A percentile compares a stretch with the other conserved stretches of the same genome.
Evolutionary conservation across 768 basidiomycete genomes (phyloP).

Genomic region (Sarcodon sp.): DNA sequence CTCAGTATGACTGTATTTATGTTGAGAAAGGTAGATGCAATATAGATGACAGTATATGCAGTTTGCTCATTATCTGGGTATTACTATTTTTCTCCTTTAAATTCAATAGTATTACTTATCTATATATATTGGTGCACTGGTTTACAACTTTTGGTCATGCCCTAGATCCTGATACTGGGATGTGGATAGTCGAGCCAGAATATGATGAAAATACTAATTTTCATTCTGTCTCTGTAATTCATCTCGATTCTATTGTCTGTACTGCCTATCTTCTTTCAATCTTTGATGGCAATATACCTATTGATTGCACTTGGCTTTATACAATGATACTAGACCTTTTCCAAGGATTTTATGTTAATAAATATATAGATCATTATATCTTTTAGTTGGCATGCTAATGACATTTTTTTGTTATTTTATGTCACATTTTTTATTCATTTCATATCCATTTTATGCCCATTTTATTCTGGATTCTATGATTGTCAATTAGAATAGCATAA

Average conservation of each 20-base stretch:
- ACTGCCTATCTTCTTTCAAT: slow-evolving; percentile 2
- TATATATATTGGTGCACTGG: slow-evolving; percentile 2
- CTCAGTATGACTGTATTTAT: too few relatives aligned
- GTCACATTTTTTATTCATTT: too few relatives aligned
- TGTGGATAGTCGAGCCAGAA: slow-evolving; percentile 2
- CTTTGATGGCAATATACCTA: background rate
- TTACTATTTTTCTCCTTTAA: slow-evolving; percentile 1
- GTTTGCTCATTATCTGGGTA: background rate
- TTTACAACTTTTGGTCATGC: background rate
- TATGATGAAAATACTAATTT: background rate
- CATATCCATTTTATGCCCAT: too few relatives aligned
- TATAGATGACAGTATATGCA: too few relatives aligned
- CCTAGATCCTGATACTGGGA: background rate
- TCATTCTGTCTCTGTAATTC: background rate
- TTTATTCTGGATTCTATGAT: too few relatives aligned
- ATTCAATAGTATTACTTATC: background rate
- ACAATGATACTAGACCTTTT: too few relatives aligned
- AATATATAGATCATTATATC: too few relatives aligned
- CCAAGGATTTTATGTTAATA: slow-evolving; percentile 2
- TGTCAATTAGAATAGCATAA: too few relatives aligned
- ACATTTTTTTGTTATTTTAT: too few relatives aligned
- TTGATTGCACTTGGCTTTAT: background rate
- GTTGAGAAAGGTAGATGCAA: too few relatives aligned
- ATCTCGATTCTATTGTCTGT: background rate
- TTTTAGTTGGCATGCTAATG: too few relatives aligned